Percentiles rank a stretch among this genome's conserved stretches.
These are phyloP conservation scores for Plectosphaerella sp. DNA, from an alignment of 2,329 filamentous ascomycete genomes.

Conservation along the genomic window DNA sequence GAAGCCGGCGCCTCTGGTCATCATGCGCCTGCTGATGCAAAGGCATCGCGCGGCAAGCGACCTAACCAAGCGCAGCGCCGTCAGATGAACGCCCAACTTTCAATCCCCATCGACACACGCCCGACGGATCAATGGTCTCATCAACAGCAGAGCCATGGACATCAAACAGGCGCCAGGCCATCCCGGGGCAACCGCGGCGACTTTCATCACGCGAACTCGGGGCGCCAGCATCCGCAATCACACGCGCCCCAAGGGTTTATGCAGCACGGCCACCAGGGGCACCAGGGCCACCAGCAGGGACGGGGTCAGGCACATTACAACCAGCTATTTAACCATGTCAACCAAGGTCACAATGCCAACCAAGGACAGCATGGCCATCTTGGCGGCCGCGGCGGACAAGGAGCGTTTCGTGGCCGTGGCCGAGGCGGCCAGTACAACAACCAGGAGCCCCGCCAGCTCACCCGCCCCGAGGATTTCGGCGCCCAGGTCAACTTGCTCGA, in stretches of 20 bases:
- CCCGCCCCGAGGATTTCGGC: conserved; percentile 39
- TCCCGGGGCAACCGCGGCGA: background rate
- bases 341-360: background rate
- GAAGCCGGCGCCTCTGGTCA: background rate
- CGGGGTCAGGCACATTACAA: background rate
- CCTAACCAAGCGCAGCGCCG: conserved; percentile 60
- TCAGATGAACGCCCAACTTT: conserved; percentile 56
- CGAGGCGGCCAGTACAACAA: conserved; percentile 23
- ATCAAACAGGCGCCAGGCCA: background rate
- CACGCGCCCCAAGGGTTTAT: background rate
- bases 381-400: background rate
- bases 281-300: background rate
- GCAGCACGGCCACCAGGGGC: background rate
- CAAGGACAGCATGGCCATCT: background rate
- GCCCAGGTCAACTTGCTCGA: conserved; percentile 46
- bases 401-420: background rate
- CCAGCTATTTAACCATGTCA: background rate
- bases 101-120: conserved; percentile 49
- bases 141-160: background rate
- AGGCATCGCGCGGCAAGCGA: conserved; percentile 37
- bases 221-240: background rate
- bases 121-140: conserved; percentile 18
- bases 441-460: conserved; percentile 17
- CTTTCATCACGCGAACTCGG: background rate
- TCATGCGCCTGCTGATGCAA: conserved; percentile 15